These are phyloP conservation scores for Pseudogymnoascus pannorum DNA, from an alignment of 2,329 filamentous ascomycete species.

Conservation along the genomic window DNA sequence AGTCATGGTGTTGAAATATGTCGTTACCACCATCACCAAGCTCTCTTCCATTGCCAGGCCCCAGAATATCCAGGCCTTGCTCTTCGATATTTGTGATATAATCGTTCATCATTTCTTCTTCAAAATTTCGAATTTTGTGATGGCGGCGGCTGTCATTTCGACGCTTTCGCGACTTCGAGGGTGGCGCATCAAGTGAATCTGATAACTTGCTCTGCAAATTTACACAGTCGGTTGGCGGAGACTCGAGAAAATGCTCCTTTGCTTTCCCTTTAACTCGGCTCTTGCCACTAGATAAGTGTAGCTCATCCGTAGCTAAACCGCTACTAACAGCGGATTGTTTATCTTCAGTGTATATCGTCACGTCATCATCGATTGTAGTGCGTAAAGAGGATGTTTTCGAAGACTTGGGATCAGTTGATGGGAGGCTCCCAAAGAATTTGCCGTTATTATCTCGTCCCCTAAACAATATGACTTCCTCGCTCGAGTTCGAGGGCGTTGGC, in stretches of 20 bases:
- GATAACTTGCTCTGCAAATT: background rate
- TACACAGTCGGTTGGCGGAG: background rate
- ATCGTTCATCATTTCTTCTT: slow-evolving; percentile 7
- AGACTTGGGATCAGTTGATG: background rate
- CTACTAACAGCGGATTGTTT: background rate
- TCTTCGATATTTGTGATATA: slow-evolving; percentile 5
- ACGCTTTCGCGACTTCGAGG: background rate
- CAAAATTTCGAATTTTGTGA: background rate
- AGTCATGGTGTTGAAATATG: slow-evolving; percentile 13
- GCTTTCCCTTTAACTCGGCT: background rate
- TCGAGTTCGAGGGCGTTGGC: slow-evolving; percentile 47
- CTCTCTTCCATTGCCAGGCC: slow-evolving; percentile 9
- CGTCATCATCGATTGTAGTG: background rate
- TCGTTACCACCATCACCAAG: slow-evolving; percentile 3
- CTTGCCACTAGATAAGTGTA: background rate
- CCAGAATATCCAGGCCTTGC: background rate
- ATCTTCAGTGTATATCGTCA: slow-evolving; percentile 1
- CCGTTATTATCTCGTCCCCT: slow-evolving; percentile 39
- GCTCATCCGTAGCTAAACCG: background rate
- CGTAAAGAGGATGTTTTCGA: background rate
- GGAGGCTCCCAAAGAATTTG: background rate
- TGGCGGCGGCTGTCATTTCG: background rate
- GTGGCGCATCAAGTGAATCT: background rate
- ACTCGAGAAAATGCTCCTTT: background rate
- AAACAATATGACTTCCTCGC: slow-evolving; percentile 68